Evolutionary conservation across 2,329 filamentous ascomycete species (phyloP), one percentile per base, ranked within the genome.

Genomic region (Curvularia lunata): DNA sequence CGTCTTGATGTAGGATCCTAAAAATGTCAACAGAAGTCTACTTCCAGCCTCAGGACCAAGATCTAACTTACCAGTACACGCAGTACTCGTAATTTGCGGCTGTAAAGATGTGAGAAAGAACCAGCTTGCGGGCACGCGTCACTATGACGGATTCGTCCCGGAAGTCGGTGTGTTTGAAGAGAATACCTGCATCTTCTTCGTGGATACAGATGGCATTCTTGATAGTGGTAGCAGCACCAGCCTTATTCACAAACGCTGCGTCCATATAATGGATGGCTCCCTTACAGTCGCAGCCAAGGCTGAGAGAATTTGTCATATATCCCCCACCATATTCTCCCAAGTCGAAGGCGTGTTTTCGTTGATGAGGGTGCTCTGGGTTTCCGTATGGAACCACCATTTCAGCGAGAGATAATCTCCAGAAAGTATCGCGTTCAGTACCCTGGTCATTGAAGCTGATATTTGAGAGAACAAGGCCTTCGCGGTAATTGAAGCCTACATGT

Each of bases 161-260:
- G 38, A 65, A 67, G 47, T 70, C 71, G 13, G 69, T 73, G 47
- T 73, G 70, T 54, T 73, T 73, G 67, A 67, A 72, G 23, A 64
- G 52, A 16, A 71, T 72, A 1, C 69, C 66, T 16, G 68, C 63
- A 28, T 73, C 70, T 79, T 96, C 92, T 76, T 97, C 92, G 77
- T 79, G 80, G 50, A 73, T 74, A 66, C 79, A 82, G 16, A 82
- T 64, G 0, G 76, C 78, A 46, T 81, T 81, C 0, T 78, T 77
- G 65, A 81, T 81, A 23, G 69, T 61, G 4, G 48, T 56, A 59
- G 38, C 4, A 34, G 12, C 10, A 34, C 38, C 38, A 3, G 34
- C 48, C 25, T 37, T 21, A 18, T 41, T 28, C 5, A 25, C 21
- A 30, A 30, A 28, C 5, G 4, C 7, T 27, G 25, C n/a, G 5